Percentiles rank a stretch among this genome's conserved stretches.
Evolutionary conservation across 1,284 basidiomycete genomes (phyloP).

Genomic region (Stereum hirsutum): DNA sequence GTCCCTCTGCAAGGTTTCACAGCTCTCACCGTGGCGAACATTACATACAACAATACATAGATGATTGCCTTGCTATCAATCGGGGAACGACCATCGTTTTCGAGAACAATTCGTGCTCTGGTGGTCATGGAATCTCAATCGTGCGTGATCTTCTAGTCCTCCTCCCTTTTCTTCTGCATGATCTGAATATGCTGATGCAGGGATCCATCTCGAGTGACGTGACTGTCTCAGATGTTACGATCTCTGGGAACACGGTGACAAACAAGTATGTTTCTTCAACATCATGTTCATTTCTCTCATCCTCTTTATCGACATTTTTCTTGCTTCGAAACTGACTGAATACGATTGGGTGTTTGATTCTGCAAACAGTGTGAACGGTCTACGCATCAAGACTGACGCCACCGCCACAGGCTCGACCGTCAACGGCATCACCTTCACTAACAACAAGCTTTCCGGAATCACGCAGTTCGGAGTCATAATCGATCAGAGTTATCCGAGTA

Average conservation of each 20-base stretch:
- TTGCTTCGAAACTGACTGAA: neutral
- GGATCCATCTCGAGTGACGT: slow-evolving; percentile 41
- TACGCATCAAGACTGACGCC: slow-evolving; percentile 31
- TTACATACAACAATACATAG: slow-evolving; percentile 35
- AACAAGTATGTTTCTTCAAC: slow-evolving; percentile 21
- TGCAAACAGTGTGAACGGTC: slow-evolving; percentile 24
- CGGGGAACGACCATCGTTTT: slow-evolving; percentile 45
- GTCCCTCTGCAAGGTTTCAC: too few species aligned
- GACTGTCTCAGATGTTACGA: slow-evolving; percentile 36
- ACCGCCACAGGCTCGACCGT: slow-evolving; percentile 24
- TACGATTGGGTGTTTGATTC: neutral
- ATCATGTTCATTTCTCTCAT: neutral
- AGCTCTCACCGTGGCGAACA: too few species aligned
- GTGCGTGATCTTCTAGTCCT: slow-evolving; percentile 13
- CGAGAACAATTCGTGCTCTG: slow-evolving; percentile 40
- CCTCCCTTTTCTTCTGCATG: neutral
- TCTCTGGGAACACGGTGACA: slow-evolving; percentile 34
- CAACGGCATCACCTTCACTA: slow-evolving; percentile 26
- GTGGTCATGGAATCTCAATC: slow-evolving; percentile 54
- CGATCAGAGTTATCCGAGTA: slow-evolving; percentile 28
- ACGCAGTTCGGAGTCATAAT: slow-evolving; percentile 28
- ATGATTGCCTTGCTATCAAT: slow-evolving; percentile 59
- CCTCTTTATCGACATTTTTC: neutral
- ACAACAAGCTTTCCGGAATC: slow-evolving; percentile 18
- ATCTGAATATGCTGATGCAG: slow-evolving; percentile 7